phyloP scores from a whole-genome alignment of 495 filamentous ascomycete genomes.

The Penicillium tannophilum region DNA sequence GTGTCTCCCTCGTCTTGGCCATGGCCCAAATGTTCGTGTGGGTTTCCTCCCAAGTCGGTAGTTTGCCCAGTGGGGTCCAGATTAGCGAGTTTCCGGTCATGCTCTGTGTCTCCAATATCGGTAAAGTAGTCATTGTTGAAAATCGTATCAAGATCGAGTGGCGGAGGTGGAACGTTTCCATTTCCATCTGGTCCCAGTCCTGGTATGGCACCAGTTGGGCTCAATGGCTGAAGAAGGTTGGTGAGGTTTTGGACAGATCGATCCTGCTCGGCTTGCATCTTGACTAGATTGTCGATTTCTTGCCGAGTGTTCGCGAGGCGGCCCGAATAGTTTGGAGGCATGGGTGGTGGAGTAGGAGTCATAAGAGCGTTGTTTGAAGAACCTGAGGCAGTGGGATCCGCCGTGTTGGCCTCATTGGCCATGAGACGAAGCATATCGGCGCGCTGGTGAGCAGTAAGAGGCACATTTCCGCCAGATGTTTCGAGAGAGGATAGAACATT shows the following conservation, averaged over 20 bases:
- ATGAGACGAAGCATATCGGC: slow-evolving; percentile 80
- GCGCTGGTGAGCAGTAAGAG: slow-evolving; percentile 75
- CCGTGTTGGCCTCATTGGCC: slow-evolving; percentile 52
- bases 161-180: slow-evolving; percentile 40
- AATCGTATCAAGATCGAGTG: slow-evolving; percentile 69
- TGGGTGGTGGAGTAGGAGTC: slow-evolving; percentile 58
- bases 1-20: slow-evolving; percentile 27
- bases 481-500: slow-evolving; percentile 73
- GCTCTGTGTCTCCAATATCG: slow-evolving; percentile 38
- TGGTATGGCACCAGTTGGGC: slow-evolving; percentile 77
- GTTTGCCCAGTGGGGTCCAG: slow-evolving; percentile 23
- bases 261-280: slow-evolving; percentile 72
- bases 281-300: slow-evolving; percentile 73
- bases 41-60: slow-evolving; percentile 3
- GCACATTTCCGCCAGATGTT: slow-evolving; percentile 61
- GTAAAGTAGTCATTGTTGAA: slow-evolving; percentile 67
- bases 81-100: slow-evolving; percentile 28
- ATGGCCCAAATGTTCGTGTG: slow-evolving; percentile 15
- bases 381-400: slow-evolving; percentile 28
- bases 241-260: slow-evolving; percentile 70
- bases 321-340: slow-evolving; percentile 55
- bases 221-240: slow-evolving; percentile 71
- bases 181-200: slow-evolving; percentile 58
- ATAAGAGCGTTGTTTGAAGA: slow-evolving; percentile 57
- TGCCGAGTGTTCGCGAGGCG: slow-evolving; percentile 64